A percentile compares a stretch with the other conserved stretches of the same genome.
Evolutionary conservation across 345 rosid species (phyloP).

Genomic region (Gossypium thurberi): DNA sequence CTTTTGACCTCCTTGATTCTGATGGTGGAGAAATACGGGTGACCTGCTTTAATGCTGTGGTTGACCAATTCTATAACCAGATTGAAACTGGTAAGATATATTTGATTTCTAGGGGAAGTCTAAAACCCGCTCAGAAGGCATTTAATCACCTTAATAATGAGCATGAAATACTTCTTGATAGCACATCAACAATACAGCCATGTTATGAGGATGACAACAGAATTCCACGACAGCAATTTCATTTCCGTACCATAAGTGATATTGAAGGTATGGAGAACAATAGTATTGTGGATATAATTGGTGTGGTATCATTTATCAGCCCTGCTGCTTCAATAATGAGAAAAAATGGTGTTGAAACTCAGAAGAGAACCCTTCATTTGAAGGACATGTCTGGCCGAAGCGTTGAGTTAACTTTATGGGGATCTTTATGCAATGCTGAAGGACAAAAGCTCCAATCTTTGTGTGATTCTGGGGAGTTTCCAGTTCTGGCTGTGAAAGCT

Average conservation of each 20-base stretch:
- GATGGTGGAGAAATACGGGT: conserved; percentile 89
- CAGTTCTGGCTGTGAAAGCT: conserved; percentile 75
- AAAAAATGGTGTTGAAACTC: conserved; percentile 70
- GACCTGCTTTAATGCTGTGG: conserved; percentile 87
- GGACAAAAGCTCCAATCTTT: conserved; percentile 65
- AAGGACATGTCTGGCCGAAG: conserved; percentile 81
- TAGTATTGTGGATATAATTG: conserved; percentile 56
- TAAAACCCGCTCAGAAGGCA: conserved; percentile 77
- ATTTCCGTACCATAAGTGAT: conserved; percentile 60
- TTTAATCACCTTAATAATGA: conserved; percentile 83
- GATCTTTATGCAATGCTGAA: conserved; percentile 60
- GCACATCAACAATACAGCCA: conserved; percentile 51
- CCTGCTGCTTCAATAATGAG: conserved; percentile 58
- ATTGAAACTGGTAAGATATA: conserved; percentile 76
- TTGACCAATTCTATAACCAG: conserved; percentile 66
- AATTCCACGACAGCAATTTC: conserved; percentile 68
- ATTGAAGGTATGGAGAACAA: conserved; percentile 70
- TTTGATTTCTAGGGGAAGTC: conserved; percentile 66
- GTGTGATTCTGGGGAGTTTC: conserved; percentile 73
- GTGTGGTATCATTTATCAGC: conserved; percentile 55
- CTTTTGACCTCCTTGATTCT: conserved; percentile 85
- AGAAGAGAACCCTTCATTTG: conserved; percentile 69
- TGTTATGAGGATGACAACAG: conserved; percentile 65
- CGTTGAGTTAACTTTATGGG: conserved; percentile 91
- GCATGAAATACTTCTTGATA: conserved; percentile 62